phyloP scores from a whole-genome alignment of 768 basidiomycete genomes.

The Panellus pusillus region DNA sequence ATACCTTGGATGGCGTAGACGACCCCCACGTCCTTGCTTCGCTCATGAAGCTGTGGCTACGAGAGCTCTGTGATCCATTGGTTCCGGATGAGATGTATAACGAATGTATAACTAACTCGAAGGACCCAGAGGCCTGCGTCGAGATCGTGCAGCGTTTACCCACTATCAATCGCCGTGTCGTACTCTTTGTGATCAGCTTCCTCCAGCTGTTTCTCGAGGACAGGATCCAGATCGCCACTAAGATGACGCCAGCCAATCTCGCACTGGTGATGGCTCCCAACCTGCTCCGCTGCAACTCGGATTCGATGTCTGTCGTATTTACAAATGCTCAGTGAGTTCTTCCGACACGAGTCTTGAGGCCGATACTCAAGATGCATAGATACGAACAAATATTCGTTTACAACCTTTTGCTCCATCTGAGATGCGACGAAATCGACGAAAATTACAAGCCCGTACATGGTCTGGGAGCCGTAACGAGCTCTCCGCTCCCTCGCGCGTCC shows the following conservation, averaged over 20 bases:
- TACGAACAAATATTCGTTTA: slow-evolving; percentile 90
- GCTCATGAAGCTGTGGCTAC: slow-evolving; percentile 89
- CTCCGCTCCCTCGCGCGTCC: slow-evolving; percentile 44
- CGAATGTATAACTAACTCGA: slow-evolving; percentile 73
- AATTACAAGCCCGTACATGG: slow-evolving; percentile 81
- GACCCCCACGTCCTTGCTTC: slow-evolving; percentile 91
- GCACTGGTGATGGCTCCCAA: slow-evolving; percentile 94
- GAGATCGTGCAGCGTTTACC: slow-evolving; percentile 77
- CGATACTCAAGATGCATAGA: slow-evolving; percentile 35
- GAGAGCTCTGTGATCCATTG: slow-evolving; percentile 90
- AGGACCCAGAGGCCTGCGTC: slow-evolving; percentile 68
- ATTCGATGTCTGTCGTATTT: slow-evolving; percentile 86
- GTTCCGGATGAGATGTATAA: slow-evolving; percentile 92
- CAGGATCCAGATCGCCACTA: slow-evolving; percentile 67
- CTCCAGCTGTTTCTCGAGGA: slow-evolving; percentile 86
- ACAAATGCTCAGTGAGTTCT: slow-evolving; percentile 83
- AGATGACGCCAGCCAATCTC: slow-evolving; percentile 89
- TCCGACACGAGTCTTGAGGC: not conserved
- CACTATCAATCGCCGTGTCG: slow-evolving; percentile 81
- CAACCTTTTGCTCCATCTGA: slow-evolving; percentile 78
- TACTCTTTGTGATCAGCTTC: slow-evolving; percentile 89
- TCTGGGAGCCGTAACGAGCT: slow-evolving; percentile 61
- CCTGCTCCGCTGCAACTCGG: slow-evolving; percentile 80
- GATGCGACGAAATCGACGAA: slow-evolving; percentile 71
- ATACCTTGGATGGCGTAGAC: slow-evolving; percentile 85